Percentiles rank a stretch among this genome's conserved stretches.
These are phyloP conservation scores for Extremus antarcticus DNA, from an alignment of 495 filamentous ascomycete genomes.

Conservation along the genomic window DNA sequence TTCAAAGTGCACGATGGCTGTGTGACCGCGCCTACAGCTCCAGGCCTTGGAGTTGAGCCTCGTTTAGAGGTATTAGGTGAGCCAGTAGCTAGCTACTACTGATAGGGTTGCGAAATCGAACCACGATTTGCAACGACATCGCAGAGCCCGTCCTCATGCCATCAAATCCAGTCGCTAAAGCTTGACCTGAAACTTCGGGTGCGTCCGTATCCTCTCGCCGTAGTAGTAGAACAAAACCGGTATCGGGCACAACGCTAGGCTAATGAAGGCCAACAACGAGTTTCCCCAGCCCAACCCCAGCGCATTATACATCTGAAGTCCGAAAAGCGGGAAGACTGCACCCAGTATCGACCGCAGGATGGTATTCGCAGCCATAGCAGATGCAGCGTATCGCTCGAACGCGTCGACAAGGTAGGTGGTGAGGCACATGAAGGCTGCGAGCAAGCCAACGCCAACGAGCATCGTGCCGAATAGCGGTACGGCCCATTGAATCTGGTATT, in stretches of 20 bases:
- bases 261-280: conserved; percentile 27
- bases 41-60: no score
- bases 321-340: conserved; percentile 28
- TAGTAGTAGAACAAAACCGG: conserved; percentile 25
- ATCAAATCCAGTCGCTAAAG: conserved; percentile 7
- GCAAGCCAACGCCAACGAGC: conserved; percentile 27
- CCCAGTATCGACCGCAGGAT: conserved; percentile 28
- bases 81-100: no score
- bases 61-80: no score
- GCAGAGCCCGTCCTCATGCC: no score
- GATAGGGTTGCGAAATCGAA: no score
- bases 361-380: conserved; percentile 31
- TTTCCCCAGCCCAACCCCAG: conserved; percentile 34
- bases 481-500: conserved; percentile 29
- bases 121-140: no score
- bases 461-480: conserved; percentile 29
- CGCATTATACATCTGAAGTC: conserved; percentile 26
- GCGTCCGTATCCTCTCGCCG: conserved; percentile 31
- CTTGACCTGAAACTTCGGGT: conserved; percentile 28
- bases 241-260: conserved; percentile 26
- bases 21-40: no score
- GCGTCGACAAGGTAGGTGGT: conserved; percentile 32
- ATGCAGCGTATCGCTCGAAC: conserved; percentile 28
- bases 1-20: no score
- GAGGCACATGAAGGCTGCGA: conserved; percentile 30